phyloP scores from a whole-genome alignment of 768 basidiomycete genomes.

The Trametes cinnabarina region DNA sequence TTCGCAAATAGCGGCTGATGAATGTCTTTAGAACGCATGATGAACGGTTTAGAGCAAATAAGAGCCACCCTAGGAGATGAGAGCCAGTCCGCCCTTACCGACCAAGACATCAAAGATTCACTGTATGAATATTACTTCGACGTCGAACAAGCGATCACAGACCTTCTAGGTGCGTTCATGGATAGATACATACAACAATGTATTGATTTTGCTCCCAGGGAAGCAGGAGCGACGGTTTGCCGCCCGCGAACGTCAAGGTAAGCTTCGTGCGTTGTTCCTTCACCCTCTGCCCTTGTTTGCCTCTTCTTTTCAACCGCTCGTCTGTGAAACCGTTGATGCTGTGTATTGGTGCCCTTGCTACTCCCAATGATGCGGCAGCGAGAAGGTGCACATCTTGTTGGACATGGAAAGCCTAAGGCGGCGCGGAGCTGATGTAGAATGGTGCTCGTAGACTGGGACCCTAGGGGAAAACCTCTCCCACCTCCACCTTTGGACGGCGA shows the following conservation, averaged over 20 bases:
- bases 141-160: slow-evolving; percentile 69
- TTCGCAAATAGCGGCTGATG: too few species aligned
- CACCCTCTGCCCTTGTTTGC: slow-evolving; percentile 26
- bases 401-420: slow-evolving; percentile 1
- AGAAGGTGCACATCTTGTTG: slow-evolving; percentile 29
- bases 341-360: slow-evolving; percentile 7
- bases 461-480: slow-evolving; percentile 26
- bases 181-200: neutral
- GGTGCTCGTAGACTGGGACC: slow-evolving; percentile 2
- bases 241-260: slow-evolving; percentile 82
- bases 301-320: slow-evolving; percentile 13
- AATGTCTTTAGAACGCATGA: slow-evolving; percentile 57
- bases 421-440: neutral
- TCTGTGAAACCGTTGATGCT: neutral
- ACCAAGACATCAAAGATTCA: slow-evolving; percentile 70
- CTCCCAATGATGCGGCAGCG: slow-evolving; percentile 14
- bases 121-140: slow-evolving; percentile 92
- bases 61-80: slow-evolving; percentile 65
- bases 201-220: slow-evolving; percentile 40
- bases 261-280: slow-evolving; percentile 47
- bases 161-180: slow-evolving; percentile 62
- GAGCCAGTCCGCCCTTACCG: slow-evolving; percentile 64
- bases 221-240: slow-evolving; percentile 62
- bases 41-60: slow-evolving; percentile 67
- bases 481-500: slow-evolving; percentile 20